These are phyloP conservation scores for Tagetes patula DNA, from an alignment of 129 eudicot species.

Conservation along the genomic window DNA sequence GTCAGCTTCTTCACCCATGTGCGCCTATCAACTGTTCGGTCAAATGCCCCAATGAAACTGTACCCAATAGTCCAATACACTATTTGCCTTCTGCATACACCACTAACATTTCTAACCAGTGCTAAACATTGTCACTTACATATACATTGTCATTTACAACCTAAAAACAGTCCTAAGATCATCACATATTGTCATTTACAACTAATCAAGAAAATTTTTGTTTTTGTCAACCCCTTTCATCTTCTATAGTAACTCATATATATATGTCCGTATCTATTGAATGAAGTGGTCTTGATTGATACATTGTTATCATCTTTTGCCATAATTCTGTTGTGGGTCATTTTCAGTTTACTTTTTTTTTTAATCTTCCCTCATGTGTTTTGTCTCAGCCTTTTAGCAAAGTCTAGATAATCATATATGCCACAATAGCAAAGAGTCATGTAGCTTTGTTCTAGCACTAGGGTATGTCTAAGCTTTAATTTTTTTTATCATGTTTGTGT, in stretches of 20 bases:
- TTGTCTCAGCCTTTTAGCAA: conserved; percentile 32
- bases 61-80: too few species aligned
- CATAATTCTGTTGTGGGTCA: conserved; percentile 34
- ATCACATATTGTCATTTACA: not conserved
- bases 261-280: conserved; percentile 18
- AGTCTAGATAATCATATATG: conserved; percentile 22
- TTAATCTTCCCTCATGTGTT: conserved; percentile 26
- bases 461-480: too few species aligned
- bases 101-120: too few species aligned
- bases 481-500: not conserved
- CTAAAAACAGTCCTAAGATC: not conserved
- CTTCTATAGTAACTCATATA: not conserved
- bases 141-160: too few species aligned
- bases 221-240: conserved; percentile 21
- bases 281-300: conserved; percentile 30
- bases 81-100: too few species aligned
- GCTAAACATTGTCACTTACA: too few species aligned
- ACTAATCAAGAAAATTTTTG: conserved; percentile 16
- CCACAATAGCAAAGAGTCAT: conserved; percentile 28
- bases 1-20: too few species aligned
- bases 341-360: conserved; percentile 20
- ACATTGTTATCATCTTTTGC: conserved; percentile 12
- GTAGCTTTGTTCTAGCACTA: conserved; percentile 2
- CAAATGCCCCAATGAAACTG: too few species aligned
- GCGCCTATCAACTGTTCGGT: too few species aligned